Evolutionary conservation across 192 early-diverging fungal species (phyloP), one percentile per base, ranked within the genome.

Genomic region (Phycomyces blakesleeanus): DNA sequence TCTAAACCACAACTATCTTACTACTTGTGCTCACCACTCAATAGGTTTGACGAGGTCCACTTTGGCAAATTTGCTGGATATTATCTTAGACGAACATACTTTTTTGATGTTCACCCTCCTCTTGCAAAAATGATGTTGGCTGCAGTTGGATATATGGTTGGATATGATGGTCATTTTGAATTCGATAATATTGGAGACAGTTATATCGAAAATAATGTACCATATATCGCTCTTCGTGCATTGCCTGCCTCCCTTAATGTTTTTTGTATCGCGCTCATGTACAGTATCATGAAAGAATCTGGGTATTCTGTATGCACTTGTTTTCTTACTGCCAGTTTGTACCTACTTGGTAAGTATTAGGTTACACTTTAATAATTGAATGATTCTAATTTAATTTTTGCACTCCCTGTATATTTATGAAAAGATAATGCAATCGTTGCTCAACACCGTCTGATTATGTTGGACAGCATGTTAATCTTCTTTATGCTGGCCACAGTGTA

Each of bases 1-100:
- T 59, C 26, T 1, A n/a, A 49, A 37, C 5, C 29, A 34, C 29
- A 7, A 2, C 29, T 2, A 40, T n/a, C 3, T 5, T 37, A 18
- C 12, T 52, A 21, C 63, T 47, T 9, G 25, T 44, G 1, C 38
- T 44, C 41, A 18, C 29, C 24, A 18, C 27, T 55, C 22, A 34
- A 8, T 53, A 92, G 91, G 0, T 99, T 99, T 73, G 97, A 99
- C 73, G 97, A 99, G 68, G 96, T 98, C 9, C 97, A 99, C 73
- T 99, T 99, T 82, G 97, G 97, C 54, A 99, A 99, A 73, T 99
- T 99, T 69, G 94, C 94, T 16, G 86, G 86, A 16, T 96, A 89
- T 80, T 98, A 98, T 61, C 69, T 98, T 34, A 83, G 86, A 11
- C 75, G 93, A 11, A 78, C 84, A 25, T 98, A 94, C 78, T 97